Conservation (phyloP, 768 basidiomycete genomes). For the Boletus reticuloceps region DNA sequence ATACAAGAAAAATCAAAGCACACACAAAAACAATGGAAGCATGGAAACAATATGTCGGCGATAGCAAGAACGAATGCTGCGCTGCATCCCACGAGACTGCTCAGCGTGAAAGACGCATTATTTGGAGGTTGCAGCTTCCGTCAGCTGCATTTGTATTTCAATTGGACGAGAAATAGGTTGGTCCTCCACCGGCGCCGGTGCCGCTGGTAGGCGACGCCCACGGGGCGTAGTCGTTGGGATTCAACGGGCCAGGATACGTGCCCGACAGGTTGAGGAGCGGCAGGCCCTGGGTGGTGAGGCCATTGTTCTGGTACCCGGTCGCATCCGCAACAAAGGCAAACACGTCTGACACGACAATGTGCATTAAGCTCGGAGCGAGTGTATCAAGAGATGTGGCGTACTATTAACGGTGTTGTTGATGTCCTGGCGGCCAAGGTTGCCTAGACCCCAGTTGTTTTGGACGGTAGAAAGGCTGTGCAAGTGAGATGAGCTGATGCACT, state of each 20-base stretch:
- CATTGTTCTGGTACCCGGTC: conserved; percentile 42
- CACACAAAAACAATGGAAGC: too few relatives aligned
- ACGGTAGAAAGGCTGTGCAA: conserved; percentile 44
- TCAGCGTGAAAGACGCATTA: too few relatives aligned
- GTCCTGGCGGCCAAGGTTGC: conserved; percentile 56
- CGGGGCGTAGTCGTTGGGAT: conserved; percentile 39
- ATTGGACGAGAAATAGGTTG: conserved; percentile 18
- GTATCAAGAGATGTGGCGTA: not conserved
- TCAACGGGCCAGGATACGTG: conserved; percentile 44
- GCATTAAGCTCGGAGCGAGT: not conserved
- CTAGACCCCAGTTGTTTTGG: conserved; percentile 59
- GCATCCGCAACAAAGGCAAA: conserved; percentile 47
- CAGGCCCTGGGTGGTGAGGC: conserved; percentile 24
- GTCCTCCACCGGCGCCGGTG: conserved; percentile 41
- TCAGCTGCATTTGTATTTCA: too few relatives aligned
- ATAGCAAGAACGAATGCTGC: too few relatives aligned
- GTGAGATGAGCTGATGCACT: not conserved
- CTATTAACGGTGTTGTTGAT: conserved; percentile 42
- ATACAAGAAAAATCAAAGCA: too few relatives aligned
- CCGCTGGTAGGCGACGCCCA: conserved; percentile 40
- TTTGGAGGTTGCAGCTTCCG: too few relatives aligned
- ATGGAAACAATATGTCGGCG: too few relatives aligned
- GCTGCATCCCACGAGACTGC: too few relatives aligned
- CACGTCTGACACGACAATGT: conserved; percentile 37
- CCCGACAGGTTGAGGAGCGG: conserved; percentile 41